Conservation (phyloP, 805 yeast species). For the Nakazawaea anatomiae region DNA sequence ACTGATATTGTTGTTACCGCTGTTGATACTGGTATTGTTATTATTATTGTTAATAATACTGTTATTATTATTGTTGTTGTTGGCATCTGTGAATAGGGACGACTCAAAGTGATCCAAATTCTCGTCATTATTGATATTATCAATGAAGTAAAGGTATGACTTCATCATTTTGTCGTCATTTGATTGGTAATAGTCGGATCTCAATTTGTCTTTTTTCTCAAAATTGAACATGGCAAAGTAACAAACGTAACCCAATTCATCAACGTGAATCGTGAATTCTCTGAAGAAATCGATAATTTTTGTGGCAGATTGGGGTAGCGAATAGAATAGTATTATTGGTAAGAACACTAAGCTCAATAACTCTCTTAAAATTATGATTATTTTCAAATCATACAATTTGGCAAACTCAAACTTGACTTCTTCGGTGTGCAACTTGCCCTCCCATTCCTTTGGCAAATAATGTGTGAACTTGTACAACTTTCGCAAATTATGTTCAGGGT, state of each 20-base stretch:
- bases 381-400: slow-evolving; percentile 64
- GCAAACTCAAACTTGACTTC: slow-evolving; percentile 82
- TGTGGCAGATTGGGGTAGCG: slow-evolving; percentile 68
- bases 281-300: slow-evolving; percentile 85
- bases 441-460: slow-evolving; percentile 84
- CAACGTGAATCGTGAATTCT: slow-evolving; percentile 84
- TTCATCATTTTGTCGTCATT: slow-evolving; percentile 88
- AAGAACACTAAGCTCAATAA: slow-evolving; percentile 75
- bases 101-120: slow-evolving; percentile 4
- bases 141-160: slow-evolving; percentile 81
- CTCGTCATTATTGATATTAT: slow-evolving; percentile 21
- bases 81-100: slow-evolving; percentile 15
- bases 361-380: slow-evolving; percentile 69
- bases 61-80: slow-evolving; percentile 10
- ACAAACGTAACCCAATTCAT: slow-evolving; percentile 93
- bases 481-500: slow-evolving; percentile 82
- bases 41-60: slow-evolving; percentile 8
- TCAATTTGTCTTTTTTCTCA: slow-evolving; percentile 34
- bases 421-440: slow-evolving; percentile 76
- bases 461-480: slow-evolving; percentile 86
- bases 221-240: slow-evolving; percentile 89
- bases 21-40: slow-evolving; percentile 7
- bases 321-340: slow-evolving; percentile 86
- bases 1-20: slow-evolving; percentile 21
- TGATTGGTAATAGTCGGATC: slow-evolving; percentile 36